phyloP scores from a whole-genome alignment of 805 yeast genomes.

The Millerozyma acaciae region DNA sequence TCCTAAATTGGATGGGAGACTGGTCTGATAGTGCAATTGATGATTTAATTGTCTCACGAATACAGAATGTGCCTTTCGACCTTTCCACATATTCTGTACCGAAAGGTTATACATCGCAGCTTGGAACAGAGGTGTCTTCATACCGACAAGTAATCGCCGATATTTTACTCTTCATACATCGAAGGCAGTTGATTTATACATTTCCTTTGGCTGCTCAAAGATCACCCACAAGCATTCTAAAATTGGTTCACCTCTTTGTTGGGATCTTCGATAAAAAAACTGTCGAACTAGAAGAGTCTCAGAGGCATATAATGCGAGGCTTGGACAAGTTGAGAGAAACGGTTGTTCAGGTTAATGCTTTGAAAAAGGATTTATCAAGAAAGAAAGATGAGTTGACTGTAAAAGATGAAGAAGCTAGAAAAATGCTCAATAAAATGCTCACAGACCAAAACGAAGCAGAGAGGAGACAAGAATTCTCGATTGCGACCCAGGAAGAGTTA shows the following conservation, averaged over 20 bases:
- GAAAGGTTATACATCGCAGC: constrained; percentile 8
- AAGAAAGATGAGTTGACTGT: constrained; percentile 46
- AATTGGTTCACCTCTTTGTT: constrained; percentile 45
- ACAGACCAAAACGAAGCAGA: constrained; percentile 90
- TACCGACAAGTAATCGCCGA: constrained; percentile 47
- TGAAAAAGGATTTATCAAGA: constrained; percentile 50
- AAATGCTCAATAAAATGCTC: constrained; percentile 71
- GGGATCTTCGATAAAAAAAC: constrained; percentile 41
- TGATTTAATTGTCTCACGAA: constrained; percentile 45
- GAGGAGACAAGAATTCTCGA: constrained; percentile 79
- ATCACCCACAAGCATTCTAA: constrained; percentile 56
- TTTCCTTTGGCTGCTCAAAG: constrained; percentile 8
- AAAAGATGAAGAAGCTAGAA: constrained; percentile 68
- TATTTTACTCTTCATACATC: constrained; percentile 46
- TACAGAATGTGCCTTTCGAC: constrained; percentile 52
- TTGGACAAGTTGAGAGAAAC: constrained; percentile 74
- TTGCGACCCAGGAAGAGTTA: constrained; percentile 68
- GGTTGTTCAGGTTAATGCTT: constrained; percentile 61
- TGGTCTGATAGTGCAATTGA: constrained; percentile 57
- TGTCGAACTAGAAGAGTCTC: constrained; percentile 54
- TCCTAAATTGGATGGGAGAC: constrained; percentile 81
- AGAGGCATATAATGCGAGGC: constrained; percentile 71
- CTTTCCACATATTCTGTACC: constrained; percentile 39
- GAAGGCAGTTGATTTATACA: constrained; percentile 12
- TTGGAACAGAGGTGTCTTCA: constrained; percentile 12